Conservation (phyloP, 177 flowering plant species). For the Viscum album region DNA sequence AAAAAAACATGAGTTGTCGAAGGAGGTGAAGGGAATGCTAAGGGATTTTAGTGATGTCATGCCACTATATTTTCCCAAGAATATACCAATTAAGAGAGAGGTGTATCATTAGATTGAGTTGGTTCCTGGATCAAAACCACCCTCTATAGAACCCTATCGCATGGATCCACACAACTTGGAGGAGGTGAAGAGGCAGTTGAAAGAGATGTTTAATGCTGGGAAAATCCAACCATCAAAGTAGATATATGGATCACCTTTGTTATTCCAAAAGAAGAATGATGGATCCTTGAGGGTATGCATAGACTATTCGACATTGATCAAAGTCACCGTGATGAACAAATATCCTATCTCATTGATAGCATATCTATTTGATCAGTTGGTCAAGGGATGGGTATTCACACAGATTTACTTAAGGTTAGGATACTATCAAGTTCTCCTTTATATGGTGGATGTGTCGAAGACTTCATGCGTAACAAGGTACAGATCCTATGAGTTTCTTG, state of each 20-base stretch:
- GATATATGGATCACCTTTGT: conserved; percentile 6
- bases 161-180: conserved; percentile 11
- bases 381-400: neutral
- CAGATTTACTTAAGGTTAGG: conserved; percentile 13
- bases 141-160: too few relatives aligned
- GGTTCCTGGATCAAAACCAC: too few relatives aligned
- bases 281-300: conserved; percentile 9
- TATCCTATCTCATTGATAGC: conserved; percentile 4
- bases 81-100: too few relatives aligned
- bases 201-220: conserved; percentile 7
- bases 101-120: too few relatives aligned
- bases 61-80: too few relatives aligned
- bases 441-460: neutral
- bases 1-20: too few relatives aligned
- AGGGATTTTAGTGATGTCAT: too few relatives aligned
- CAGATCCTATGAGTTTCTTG: too few relatives aligned
- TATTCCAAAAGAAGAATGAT: conserved; percentile 16
- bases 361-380: conserved; percentile 5
- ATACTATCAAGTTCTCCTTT: conserved; percentile 10
- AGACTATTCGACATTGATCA: conserved; percentile 15
- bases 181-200: conserved; percentile 14
- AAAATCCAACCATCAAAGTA: conserved; percentile 15
- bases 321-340: conserved; percentile 13
- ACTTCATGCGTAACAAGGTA: conserved; percentile 4
- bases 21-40: too few relatives aligned